Conservation (phyloP, 2,329 filamentous ascomycete species). For the Xylogone sp. region DNA sequence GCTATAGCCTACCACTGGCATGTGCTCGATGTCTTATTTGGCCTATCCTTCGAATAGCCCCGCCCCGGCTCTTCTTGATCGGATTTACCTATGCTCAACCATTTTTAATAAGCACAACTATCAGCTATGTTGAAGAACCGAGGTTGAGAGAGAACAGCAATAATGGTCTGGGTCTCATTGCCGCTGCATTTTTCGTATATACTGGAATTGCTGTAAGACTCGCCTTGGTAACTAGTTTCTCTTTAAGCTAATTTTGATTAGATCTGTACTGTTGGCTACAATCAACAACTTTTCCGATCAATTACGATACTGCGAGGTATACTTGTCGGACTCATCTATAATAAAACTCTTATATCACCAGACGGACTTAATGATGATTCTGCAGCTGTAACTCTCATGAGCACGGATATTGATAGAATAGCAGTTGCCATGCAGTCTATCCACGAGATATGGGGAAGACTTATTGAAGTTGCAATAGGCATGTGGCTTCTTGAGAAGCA, state of each 20-base stretch:
- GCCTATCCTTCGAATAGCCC: constrained; percentile 9
- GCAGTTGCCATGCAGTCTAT: constrained; percentile 15
- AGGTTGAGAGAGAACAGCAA: constrained; percentile 9
- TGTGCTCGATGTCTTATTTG: not conserved
- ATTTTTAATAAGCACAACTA: constrained; percentile 6
- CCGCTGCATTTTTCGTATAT: constrained; percentile 17
- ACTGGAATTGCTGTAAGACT: constrained; percentile 3
- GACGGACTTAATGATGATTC: constrained; percentile 30
- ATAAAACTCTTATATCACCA: constrained; percentile 36
- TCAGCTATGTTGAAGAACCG: constrained; percentile 8
- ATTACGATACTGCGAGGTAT: constrained; percentile 39
- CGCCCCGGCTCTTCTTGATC: constrained; percentile 12
- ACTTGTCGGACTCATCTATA: constrained; percentile 46
- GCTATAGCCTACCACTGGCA: not conserved
- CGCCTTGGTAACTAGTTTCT: not conserved
- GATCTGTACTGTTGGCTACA: constrained; percentile 6
- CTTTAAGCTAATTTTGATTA: not conserved
- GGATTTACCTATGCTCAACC: constrained; percentile 19
- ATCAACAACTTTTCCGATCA: constrained; percentile 37
- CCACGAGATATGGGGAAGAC: constrained; percentile 32
- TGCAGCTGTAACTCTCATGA: constrained; percentile 40
- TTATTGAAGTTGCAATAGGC: constrained; percentile 31
- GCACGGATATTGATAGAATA: constrained; percentile 36
- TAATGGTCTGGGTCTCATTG: constrained; percentile 15
- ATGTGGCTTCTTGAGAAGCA: constrained; percentile 31